These are phyloP conservation scores for Podochytrium sp. DNA, from an alignment of 192 early-diverging fungal species.

Conservation along the genomic window DNA sequence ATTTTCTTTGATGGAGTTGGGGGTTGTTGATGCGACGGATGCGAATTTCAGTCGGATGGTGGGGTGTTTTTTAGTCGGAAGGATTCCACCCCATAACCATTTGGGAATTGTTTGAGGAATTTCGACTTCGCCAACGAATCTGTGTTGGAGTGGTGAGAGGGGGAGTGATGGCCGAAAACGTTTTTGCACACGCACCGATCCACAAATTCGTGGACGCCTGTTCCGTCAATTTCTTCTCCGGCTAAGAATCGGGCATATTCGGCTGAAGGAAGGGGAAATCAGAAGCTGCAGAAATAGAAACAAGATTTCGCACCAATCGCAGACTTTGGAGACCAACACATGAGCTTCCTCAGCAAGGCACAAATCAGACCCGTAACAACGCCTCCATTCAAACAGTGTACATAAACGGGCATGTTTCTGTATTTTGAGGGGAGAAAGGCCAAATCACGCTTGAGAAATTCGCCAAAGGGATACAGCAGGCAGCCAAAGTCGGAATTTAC, in stretches of 20 bases:
- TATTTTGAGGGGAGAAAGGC: neutral
- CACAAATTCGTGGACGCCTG: conserved; percentile 77
- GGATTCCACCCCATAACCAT: conserved; percentile 21
- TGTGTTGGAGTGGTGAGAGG: conserved; percentile 17
- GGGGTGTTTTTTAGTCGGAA: conserved; percentile 20
- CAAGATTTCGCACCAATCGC: conserved; percentile 14
- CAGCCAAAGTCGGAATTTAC: too few relatives aligned
- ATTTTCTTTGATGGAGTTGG: neutral
- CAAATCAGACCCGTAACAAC: conserved; percentile 83
- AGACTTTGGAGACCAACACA: conserved; percentile 82
- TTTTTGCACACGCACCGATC: conserved; percentile 41
- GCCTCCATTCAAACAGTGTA: conserved; percentile 92
- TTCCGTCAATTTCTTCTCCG: conserved; percentile 55
- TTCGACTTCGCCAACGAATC: conserved; percentile 72
- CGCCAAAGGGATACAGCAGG: too few relatives aligned
- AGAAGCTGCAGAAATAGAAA: neutral
- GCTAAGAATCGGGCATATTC: conserved; percentile 43
- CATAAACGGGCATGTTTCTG: conserved; percentile 72
- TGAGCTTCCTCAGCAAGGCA: conserved; percentile 86
- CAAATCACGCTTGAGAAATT: too few relatives aligned
- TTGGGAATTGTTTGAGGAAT: conserved; percentile 16
- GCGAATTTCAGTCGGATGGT: conserved; percentile 11
- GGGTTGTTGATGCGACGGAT: neutral
- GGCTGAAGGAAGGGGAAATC: neutral
- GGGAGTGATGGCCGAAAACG: neutral